A percentile compares a stretch with the other conserved stretches of the same genome.
These are phyloP conservation scores for Fusarium lateritium DNA, from an alignment of 2,329 filamentous ascomycete genomes.

Conservation along the genomic window DNA sequence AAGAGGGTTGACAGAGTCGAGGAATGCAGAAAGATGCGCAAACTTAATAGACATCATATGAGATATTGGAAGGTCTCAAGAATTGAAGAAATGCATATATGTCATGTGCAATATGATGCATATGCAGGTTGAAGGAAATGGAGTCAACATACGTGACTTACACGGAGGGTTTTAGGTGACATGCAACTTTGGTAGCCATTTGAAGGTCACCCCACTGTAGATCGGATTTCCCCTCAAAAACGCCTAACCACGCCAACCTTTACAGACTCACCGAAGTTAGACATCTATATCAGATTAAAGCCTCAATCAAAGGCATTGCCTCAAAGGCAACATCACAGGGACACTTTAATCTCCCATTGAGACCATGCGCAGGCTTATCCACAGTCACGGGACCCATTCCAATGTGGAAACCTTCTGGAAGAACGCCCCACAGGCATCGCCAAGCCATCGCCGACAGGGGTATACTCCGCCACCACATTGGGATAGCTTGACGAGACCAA, in stretches of 20 bases:
- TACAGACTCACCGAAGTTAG: not conserved
- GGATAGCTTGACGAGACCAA: not conserved
- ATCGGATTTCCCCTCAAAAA: slow-evolving; percentile 7
- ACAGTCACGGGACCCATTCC: slow-evolving; percentile 25
- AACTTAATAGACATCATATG: not conserved
- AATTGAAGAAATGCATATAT: not conserved
- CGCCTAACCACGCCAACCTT: not conserved
- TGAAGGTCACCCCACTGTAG: slow-evolving; percentile 14
- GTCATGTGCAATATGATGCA: not conserved
- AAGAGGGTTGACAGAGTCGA: too few relatives aligned
- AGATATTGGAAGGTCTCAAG: not conserved
- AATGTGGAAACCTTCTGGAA: slow-evolving; percentile 37
- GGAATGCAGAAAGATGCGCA: not conserved
- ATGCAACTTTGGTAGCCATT: not conserved
- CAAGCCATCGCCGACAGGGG: slow-evolving; percentile 5
- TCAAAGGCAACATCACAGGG: slow-evolving; percentile 11
- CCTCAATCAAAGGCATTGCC: not conserved
- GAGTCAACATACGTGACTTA: not conserved
- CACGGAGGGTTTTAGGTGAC: not conserved
- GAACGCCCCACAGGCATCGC: not conserved
- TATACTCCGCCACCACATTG: slow-evolving; percentile 24
- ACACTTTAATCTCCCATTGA: not conserved
- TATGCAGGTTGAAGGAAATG: not conserved
- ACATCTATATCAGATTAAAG: not conserved
- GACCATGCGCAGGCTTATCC: not conserved